Conservation (phyloP, 306 rosid species). For the Cicer pinnatifidum region DNA sequence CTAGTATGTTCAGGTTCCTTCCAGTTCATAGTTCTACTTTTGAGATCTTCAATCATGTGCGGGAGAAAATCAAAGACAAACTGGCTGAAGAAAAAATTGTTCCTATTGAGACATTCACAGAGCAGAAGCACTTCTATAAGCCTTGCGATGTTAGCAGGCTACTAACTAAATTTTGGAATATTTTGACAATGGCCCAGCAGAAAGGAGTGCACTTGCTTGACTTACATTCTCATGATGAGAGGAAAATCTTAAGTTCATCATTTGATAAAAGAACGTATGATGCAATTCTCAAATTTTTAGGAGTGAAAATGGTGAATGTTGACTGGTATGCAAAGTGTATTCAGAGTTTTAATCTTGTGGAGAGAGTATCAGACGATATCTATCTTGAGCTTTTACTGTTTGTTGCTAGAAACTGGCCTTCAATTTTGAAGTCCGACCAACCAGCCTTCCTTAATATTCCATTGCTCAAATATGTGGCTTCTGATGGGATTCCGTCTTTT, state of each 20-base stretch:
- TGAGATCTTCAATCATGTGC: constrained; percentile 53
- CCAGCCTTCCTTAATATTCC: constrained; percentile 33
- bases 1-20: constrained; percentile 56
- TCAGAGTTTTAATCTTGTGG: constrained; percentile 59
- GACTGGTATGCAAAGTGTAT: constrained; percentile 83
- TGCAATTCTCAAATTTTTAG: constrained; percentile 55
- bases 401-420: constrained; percentile 53
- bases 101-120: constrained; percentile 61
- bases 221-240: constrained; percentile 62
- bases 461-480: constrained; percentile 55
- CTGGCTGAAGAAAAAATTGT: constrained; percentile 54
- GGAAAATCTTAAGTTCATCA: constrained; percentile 54
- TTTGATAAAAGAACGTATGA: constrained; percentile 57
- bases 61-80: constrained; percentile 55
- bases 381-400: constrained; percentile 62
- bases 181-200: constrained; percentile 51
- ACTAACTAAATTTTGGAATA: constrained; percentile 62
- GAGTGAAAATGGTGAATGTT: constrained; percentile 48
- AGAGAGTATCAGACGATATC: constrained; percentile 55
- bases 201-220: constrained; percentile 52
- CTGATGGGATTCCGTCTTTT: constrained; percentile 46
- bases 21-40: constrained; percentile 55
- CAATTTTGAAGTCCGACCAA: not conserved
- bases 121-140: constrained; percentile 65
- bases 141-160: constrained; percentile 68